phyloP scores from a whole-genome alignment of 2,329 filamentous ascomycete species.

The Sarocladium oryzae region DNA sequence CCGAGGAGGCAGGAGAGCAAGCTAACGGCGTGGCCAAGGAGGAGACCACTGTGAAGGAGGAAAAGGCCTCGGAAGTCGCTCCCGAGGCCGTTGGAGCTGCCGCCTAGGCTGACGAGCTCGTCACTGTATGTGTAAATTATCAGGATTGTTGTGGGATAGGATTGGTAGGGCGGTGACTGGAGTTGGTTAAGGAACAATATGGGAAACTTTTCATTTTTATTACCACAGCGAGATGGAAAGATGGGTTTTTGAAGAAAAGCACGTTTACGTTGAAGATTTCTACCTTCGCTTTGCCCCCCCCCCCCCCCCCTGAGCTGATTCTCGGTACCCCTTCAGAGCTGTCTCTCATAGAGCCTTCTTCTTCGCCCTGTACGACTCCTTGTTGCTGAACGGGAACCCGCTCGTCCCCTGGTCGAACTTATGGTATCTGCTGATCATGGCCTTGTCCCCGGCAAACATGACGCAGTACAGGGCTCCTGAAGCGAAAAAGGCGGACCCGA shows the following conservation, averaged over 20 bases:
- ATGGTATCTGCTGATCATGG: conserved; percentile 29
- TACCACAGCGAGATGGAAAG: neutral
- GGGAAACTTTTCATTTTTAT: neutral
- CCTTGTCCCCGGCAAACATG: conserved; percentile 31
- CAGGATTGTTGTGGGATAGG: neutral
- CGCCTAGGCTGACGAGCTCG: neutral
- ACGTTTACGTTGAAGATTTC: neutral
- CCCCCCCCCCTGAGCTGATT: too few relatives aligned
- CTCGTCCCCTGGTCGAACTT: conserved; percentile 33
- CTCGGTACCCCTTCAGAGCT: too few relatives aligned
- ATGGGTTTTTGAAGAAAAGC: neutral
- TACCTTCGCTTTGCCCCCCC: neutral
- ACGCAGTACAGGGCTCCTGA: conserved; percentile 40
- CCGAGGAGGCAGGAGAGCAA: conserved; percentile 18
- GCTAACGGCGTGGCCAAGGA: conserved; percentile 6
- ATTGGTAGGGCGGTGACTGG: neutral
- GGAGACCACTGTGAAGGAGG: conserved; percentile 4
- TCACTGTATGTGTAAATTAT: neutral
- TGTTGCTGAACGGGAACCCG: conserved; percentile 32
- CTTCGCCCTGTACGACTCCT: conserved; percentile 29
- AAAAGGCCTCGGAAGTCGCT: neutral
- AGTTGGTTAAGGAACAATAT: neutral
- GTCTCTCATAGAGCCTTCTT: conserved; percentile 28
- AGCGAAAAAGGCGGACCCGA: conserved; percentile 50
- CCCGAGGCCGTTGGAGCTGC: neutral